Base-by-base conservation (phyloP, 1,284 basidiomycete genomes). In the Apiotrichum gamsii region DNA sequence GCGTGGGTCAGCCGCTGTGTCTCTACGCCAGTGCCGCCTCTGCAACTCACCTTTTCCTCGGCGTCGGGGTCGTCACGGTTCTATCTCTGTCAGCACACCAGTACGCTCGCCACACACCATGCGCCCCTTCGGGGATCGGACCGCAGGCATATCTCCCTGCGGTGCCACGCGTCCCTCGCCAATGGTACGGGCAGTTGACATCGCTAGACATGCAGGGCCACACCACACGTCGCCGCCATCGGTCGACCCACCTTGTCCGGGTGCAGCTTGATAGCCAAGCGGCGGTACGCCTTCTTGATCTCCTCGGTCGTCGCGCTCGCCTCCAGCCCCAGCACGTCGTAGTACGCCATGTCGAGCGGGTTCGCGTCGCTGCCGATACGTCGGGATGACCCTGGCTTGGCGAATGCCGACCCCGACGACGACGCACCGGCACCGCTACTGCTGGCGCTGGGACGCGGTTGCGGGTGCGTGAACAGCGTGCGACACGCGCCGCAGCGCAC, bases 221-320 rank as follows among this genome's bases (percentile, higher is more conserved):
- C n/a, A n/a, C n/a, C n/a, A n/a, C n/a, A n/a, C n/a, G 25, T 28
- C 25, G 25, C 25, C 25, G 11, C 8, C 11, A 11, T 28, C 25
- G 25, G 6, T 28, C 32, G 6, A 19, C 57, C 35, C 40, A 59
- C 59, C 58, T 71, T 78, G 57, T 80, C 77, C 2, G 77, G 77
- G 58, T 78, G 77, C 36, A 76, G 57, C 65, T 94, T 94, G 74
- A 96, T 95, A 3, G 94, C 94, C 43, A 95, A 77, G 16, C 93
- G 82, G 41, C 91, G 81, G 74, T 98, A 98, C 3, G 94, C 88
- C 72, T 91, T 95, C 77, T 97, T 97, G 68, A 98, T 82, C 49
- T 73, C 70, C 10, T 71, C 72, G 5, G 45, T 53, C 11, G 67
- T 67, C 43, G 66, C 67, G 39, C 62, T 57, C 29, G 62, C 65